Percentiles rank a stretch among this genome's conserved stretches.
Evolutionary conservation across 192 early-diverging fungal species (phyloP).

Genomic region (Backusella australiensis): DNA sequence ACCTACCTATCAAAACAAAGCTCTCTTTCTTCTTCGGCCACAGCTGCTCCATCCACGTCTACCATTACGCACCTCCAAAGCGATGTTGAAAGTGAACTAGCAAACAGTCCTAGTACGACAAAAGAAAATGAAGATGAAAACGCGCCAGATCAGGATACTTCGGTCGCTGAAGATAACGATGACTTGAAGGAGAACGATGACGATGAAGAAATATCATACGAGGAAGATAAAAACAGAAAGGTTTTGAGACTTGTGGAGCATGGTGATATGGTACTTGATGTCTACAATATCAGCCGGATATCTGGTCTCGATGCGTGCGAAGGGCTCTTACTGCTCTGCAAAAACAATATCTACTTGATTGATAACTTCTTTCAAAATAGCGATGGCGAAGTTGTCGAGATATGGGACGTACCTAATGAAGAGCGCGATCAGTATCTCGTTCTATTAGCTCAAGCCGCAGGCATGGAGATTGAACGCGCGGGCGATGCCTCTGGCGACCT

Average conservation of each 20-base stretch:
- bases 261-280: constrained; percentile 66
- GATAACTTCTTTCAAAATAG: constrained; percentile 63
- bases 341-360: constrained; percentile 69
- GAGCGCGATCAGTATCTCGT: constrained; percentile 58
- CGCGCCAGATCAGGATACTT: neutral
- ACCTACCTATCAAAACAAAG: constrained; percentile 39
- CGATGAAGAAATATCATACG: constrained; percentile 45
- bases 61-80: neutral
- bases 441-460: constrained; percentile 50
- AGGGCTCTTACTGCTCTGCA: constrained; percentile 64
- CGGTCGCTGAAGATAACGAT: constrained; percentile 11
- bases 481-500: constrained; percentile 35
- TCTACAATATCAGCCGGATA: constrained; percentile 64
- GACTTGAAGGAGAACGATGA: constrained; percentile 22
- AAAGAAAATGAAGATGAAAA: neutral
- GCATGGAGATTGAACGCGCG: constrained; percentile 31
- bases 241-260: constrained; percentile 66
- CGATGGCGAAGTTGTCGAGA: constrained; percentile 67
- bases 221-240: constrained; percentile 71
- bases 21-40: neutral
- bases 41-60: neutral
- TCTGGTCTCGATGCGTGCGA: constrained; percentile 68
- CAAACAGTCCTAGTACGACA: neutral
- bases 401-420: constrained; percentile 60
- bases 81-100: constrained; percentile 20